Percentiles rank a stretch among this genome's conserved stretches.
phyloP scores from a whole-genome alignment of 78 protist species.

The Pigoraptor vietnamica region DNA sequence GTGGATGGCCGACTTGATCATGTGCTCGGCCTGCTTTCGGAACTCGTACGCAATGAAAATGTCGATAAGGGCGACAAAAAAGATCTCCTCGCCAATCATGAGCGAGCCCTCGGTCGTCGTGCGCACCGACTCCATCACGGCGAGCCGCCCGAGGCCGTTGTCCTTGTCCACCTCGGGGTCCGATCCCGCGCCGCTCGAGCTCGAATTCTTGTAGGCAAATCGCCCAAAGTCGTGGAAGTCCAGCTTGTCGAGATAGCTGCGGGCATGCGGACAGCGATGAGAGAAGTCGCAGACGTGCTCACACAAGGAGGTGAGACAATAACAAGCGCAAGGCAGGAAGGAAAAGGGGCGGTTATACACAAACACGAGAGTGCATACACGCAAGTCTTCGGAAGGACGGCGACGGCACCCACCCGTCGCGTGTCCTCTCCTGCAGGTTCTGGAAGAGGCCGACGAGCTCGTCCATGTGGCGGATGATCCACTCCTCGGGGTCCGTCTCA shows the following conservation, averaged over 20 bases:
- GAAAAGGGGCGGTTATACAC: too few relatives aligned
- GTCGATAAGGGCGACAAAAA: background rate
- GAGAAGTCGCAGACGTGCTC: background rate
- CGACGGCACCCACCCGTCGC: background rate
- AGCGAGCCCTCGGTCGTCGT: background rate
- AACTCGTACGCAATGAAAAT: background rate
- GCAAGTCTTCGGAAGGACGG: too few relatives aligned
- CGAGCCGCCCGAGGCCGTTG: background rate
- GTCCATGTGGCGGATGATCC: background rate
- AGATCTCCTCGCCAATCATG: background rate
- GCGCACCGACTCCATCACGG: background rate
- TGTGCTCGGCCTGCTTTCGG: background rate
- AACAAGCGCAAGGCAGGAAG: too few relatives aligned
- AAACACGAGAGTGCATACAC: too few relatives aligned
- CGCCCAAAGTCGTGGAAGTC: background rate
- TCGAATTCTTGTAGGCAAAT: background rate
- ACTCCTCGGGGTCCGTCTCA: background rate
- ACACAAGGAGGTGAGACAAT: too few relatives aligned
- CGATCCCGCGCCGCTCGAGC: background rate
- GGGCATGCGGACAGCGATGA: background rate
- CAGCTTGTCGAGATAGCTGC: background rate
- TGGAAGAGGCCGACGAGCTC: background rate
- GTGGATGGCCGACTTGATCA: background rate
- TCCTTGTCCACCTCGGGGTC: background rate
- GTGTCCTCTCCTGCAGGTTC: background rate